Evolutionary conservation across 352 stramenopile species (phyloP), one percentile per base, ranked within the genome.

Genomic region (Pythium vanterpoolii): DNA sequence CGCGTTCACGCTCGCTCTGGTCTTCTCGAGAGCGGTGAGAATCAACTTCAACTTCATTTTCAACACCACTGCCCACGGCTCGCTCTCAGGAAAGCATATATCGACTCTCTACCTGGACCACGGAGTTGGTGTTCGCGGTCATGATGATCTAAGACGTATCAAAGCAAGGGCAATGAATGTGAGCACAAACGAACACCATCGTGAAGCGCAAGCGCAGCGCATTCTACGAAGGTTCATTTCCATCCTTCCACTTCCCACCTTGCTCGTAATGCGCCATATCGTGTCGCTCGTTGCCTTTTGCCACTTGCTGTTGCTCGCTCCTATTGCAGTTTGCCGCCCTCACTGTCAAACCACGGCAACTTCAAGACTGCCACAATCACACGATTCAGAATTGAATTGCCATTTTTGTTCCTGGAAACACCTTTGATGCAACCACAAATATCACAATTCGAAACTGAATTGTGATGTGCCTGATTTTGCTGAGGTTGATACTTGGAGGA

Each of bases 1-100:
- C 42, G 24, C 63, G 53, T 10, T 68, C 53, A 3, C 30, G 38
- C 46, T 68, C 53, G 7, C 33, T 10, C 28, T 48, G 33, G 16
- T 44, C 61, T 63, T 56, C 44, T 61, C 34, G 11, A 54, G 21
- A 36, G 13, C 5, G 2, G 39, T 55, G 8, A 53, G 47, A 57
- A 57, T 36, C 34, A 24, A 18, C 26, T 42, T 18, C 14, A 27
- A n/a, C n/a, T n/a, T n/a, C n/a, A n/a, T n/a, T n/a, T n/a, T 26
- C 4, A 47, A 28, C 14, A 31, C 16, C 31, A 40, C 23, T 8
- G 5, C 24, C 3, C n/a, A 18, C 7, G 7, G 28, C 13, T 14
- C 9, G 39, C 24, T n/a, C 10, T 45, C 40, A 46, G 10, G 13
- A 31, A 39, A 14, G 19, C 2, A 24, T 27, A 13, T 10, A 30